These are phyloP conservation scores for Thalassiosira hispida DNA, from an alignment of 352 stramenopile genomes.

Conservation along the genomic window DNA sequence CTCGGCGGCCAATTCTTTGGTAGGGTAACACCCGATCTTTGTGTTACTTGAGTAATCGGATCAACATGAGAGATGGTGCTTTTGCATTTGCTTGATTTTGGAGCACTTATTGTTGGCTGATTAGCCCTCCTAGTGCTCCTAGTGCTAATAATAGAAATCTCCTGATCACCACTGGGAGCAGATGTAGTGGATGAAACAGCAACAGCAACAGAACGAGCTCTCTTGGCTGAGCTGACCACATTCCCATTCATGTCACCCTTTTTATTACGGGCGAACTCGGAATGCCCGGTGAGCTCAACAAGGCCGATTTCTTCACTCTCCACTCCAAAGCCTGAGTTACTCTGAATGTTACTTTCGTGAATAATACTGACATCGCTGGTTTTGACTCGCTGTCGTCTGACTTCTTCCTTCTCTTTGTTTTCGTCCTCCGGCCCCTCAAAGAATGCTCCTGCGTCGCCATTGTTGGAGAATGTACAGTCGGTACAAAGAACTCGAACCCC, in stretches of 20 bases:
- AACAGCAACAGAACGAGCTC: neutral
- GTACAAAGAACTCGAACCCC: constrained; percentile 4
- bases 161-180: neutral
- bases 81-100: too few relatives aligned
- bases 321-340: neutral
- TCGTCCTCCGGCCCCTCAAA: neutral
- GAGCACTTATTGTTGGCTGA: too few relatives aligned
- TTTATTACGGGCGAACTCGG: neutral
- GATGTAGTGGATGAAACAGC: neutral
- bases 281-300: neutral
- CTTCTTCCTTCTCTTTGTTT: neutral
- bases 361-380: neutral
- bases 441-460: constrained; percentile 6
- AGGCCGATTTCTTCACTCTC: neutral
- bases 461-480: constrained; percentile 11
- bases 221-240: neutral
- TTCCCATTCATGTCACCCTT: neutral
- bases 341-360: neutral
- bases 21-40: neutral
- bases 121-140: too few relatives aligned
- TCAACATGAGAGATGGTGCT: neutral
- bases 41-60: neutral
- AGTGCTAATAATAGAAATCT: too few relatives aligned
- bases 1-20: constrained; percentile 3
- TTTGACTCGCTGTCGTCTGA: neutral